Evolutionary conservation across 768 basidiomycete species (phyloP).

Genomic region (Tulasnella sp.): DNA sequence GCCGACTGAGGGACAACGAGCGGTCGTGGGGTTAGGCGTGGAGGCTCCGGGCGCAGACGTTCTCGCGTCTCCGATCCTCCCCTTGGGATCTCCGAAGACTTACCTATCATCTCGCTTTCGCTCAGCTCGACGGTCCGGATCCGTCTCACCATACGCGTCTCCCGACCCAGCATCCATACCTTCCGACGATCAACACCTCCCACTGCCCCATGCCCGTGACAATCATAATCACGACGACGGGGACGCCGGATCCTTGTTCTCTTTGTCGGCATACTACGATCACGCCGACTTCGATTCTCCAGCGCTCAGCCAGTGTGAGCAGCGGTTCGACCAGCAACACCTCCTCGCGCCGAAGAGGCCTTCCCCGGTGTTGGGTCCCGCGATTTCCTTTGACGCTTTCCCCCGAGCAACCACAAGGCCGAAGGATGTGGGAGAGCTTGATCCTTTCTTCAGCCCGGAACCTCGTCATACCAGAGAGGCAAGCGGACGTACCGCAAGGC

Average conservation of each 20-base stretch:
- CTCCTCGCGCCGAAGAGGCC: neutral
- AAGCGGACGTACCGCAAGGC: neutral
- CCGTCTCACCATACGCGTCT: neutral
- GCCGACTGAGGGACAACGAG: too few species aligned
- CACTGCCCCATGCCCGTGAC: neutral
- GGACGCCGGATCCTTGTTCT: constrained; percentile 1
- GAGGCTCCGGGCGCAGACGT: neutral
- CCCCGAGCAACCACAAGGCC: neutral
- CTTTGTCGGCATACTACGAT: constrained; percentile 7
- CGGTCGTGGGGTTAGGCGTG: neutral
- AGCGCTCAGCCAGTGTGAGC: neutral
- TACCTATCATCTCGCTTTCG: neutral
- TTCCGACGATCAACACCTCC: neutral
- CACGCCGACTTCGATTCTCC: neutral
- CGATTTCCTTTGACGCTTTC: neutral
- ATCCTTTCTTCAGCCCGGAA: neutral
- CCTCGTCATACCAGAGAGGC: neutral
- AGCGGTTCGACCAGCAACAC: neutral
- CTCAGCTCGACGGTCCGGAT: neutral
- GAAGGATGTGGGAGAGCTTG: neutral
- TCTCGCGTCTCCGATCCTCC: neutral
- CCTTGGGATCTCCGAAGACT: neutral
- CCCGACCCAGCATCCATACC: neutral
- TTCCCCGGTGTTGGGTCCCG: neutral
- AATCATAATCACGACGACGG: neutral